Conservation (phyloP, 108 stramenopile genomes). For the Cyclotella baltica region DNA sequence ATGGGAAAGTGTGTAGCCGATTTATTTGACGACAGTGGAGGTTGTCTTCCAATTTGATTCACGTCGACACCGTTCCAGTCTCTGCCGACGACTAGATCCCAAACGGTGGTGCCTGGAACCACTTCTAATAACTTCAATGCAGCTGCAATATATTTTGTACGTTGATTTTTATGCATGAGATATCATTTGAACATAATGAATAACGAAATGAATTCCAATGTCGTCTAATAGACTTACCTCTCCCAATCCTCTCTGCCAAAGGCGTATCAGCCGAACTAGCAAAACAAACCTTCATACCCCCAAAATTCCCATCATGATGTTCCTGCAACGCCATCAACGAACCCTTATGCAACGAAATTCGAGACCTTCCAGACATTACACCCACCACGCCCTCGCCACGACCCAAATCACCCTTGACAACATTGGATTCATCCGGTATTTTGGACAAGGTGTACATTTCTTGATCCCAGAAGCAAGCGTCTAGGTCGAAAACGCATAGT, state of each 20-base stretch:
- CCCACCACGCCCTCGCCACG: slow-evolving; percentile 82
- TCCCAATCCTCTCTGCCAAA: slow-evolving; percentile 74
- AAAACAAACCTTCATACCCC: slow-evolving; percentile 79
- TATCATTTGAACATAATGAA: neutral
- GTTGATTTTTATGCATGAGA: neutral
- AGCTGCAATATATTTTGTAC: slow-evolving; percentile 23
- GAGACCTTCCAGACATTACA: slow-evolving; percentile 68
- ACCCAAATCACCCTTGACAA: slow-evolving; percentile 76
- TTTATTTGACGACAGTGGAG: slow-evolving; percentile 82
- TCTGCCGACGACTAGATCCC: slow-evolving; percentile 73
- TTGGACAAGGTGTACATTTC: slow-evolving; percentile 87
- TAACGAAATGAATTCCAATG: neutral
- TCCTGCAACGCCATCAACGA: slow-evolving; percentile 78
- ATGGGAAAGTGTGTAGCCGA: slow-evolving; percentile 88
- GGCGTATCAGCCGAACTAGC: slow-evolving; percentile 88
- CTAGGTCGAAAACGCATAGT: slow-evolving; percentile 84
- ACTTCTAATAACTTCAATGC: slow-evolving; percentile 82
- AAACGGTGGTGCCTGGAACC: slow-evolving; percentile 80
- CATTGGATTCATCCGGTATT: slow-evolving; percentile 56
- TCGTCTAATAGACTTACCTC: slow-evolving; percentile 19
- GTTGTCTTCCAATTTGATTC: slow-evolving; percentile 90
- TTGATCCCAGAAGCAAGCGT: slow-evolving; percentile 93
- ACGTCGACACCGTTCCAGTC: slow-evolving; percentile 84
- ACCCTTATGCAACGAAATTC: slow-evolving; percentile 78
- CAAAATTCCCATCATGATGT: slow-evolving; percentile 67